Base-by-base conservation (phyloP, 2,329 filamentous ascomycete species). In the Penicillium sclerotiorum region DNA sequence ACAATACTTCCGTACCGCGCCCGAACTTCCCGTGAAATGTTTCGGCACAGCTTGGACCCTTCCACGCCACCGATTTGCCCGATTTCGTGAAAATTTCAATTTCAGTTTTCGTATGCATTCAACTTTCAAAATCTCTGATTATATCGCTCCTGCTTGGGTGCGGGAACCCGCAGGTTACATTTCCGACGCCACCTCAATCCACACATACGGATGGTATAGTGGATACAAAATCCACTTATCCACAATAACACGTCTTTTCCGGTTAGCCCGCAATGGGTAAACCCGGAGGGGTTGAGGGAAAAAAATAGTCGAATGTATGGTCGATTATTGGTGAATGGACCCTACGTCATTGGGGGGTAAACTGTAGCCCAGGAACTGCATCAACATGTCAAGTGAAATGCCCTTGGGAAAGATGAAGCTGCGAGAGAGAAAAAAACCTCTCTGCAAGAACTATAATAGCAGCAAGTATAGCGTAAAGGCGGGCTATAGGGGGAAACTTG, bases 141-240 rank as follows among this genome's bases (percentile, higher is more conserved):
- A 18, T 36, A 4, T 18, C 33, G 33, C 33, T 20, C 33, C 15
- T 33, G 40, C n/a, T n/a, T n/a, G n/a, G n/a, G n/a, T n/a, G n/a
- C 40, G 40, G 40, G 17, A 43, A 30, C 40, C 40, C 40, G 40
- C 40, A 43, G 27, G 40, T 43, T 43, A 43, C 40, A 43, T 43
- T 28, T 43, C 40, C 40, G 40, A 20, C 40, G 40, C 40, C 40
- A 32, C 39, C 39, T 30, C 17, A 30, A 30, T 28, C 39, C 37
- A 25, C 21, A n/a, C 28, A 6, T 25, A 40, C 38, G 23, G 38
- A 17, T 30, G 38, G 38, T 41, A 30, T 15, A 17, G 40, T 33
- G 40, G 40, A 43, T 15, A 13, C 15, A 12, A 23, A n/a, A 33
- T 23, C 40, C 40, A 43, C 40, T 15, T 33, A 43, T 23, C 40